phyloP scores from a whole-genome alignment of 2,329 filamentous ascomycete species.

The Chaetomium sp. region DNA sequence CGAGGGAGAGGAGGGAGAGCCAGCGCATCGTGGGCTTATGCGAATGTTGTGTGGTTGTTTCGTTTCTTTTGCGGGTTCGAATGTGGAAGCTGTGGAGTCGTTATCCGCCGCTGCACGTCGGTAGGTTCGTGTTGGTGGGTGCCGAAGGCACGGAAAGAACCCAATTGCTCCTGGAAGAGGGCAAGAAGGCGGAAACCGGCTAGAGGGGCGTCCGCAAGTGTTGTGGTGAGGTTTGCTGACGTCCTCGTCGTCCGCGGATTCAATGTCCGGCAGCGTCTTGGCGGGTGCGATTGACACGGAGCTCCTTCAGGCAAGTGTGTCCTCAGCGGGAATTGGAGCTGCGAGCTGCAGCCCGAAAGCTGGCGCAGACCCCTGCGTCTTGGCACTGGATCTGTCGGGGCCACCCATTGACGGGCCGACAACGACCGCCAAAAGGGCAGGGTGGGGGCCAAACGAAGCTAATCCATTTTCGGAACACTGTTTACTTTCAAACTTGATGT shows the following conservation, averaged over 20 bases:
- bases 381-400: background rate
- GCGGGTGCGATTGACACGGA: constrained; percentile 7
- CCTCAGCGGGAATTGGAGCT: constrained; percentile 15
- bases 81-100: background rate
- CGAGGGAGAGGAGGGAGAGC: constrained; percentile 53
- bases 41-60: background rate
- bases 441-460: constrained; percentile 9
- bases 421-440: background rate
- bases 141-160: background rate
- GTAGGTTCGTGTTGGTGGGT: background rate
- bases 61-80: background rate
- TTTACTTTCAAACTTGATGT: constrained; percentile 24
- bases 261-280: constrained; percentile 10
- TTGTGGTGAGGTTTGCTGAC: background rate
- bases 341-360: constrained; percentile 9
- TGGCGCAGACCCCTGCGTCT: constrained; percentile 2
- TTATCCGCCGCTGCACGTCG: background rate
- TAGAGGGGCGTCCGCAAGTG: too few species aligned
- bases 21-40: constrained; percentile 56
- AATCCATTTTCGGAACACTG: constrained; percentile 26
- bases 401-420: constrained; percentile 6
- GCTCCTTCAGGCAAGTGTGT: constrained; percentile 12
- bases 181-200: background rate
- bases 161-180: constrained; percentile 19
- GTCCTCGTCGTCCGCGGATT: constrained; percentile 11